Evolutionary conservation across 805 yeast species (phyloP), one percentile per base, ranked within the genome.

Genomic region (Candida cerambycidarum): DNA sequence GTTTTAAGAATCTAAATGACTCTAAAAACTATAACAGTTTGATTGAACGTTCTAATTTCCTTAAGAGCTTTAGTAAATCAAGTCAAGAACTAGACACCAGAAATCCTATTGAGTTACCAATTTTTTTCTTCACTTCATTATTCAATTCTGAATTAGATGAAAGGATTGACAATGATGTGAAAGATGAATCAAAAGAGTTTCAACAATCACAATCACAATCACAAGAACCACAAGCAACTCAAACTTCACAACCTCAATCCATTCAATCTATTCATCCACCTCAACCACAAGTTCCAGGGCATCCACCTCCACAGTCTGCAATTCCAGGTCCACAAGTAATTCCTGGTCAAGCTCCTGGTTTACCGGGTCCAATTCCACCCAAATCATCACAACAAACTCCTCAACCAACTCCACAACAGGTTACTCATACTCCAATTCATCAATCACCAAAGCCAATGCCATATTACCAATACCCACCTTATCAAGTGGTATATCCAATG

Each of bases 61-160:
- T 42, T 14, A 23, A 37, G 13, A 16, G 7, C 6, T 12, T 24
- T 13, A 19, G 9, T 10, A 17, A 62, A 63, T 30, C 71, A 70
- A 40, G 73, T 64, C 24, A 12, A 17, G 17, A 23, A 10, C n/a
- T 32, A 12, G 34, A 32, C n/a, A 55, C 73, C 35, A 62, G 74
- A 50, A 66, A 65, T 4, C 73, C 79, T 5, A 75, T 79, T 9
- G 75, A 69, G 29, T 73, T 79, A 13, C 79, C 82, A 6, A 51
- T 57, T 38, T 56, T 55, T 36, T 58, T 71, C n/a, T 30, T 41
- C 11, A 18, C 15, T 7, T 19, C 38, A 4, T 18, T 41, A 13
- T 17, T 41, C n/a, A 15, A 29, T 12, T 18, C 32, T 13, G 32
- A 32, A n/a, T 21, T 41, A n/a, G 36, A 34, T 3, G 37, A 41